Percentiles rank a stretch among this genome's conserved stretches.
Evolutionary conservation across 768 basidiomycete genomes (phyloP).

Genomic region (Lentinula boryana): DNA sequence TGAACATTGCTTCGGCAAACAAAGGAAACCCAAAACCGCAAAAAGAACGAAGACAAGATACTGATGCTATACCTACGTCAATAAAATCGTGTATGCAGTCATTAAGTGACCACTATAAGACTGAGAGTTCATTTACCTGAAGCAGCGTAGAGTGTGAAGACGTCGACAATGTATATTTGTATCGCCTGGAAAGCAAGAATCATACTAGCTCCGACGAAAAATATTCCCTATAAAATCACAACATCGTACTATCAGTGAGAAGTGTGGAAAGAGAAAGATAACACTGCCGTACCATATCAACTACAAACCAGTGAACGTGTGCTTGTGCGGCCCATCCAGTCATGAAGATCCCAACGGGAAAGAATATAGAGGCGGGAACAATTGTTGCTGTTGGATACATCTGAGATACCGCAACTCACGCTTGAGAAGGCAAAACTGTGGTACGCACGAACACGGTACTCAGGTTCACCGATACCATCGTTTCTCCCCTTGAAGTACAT

Average conservation of each 20-base stretch:
- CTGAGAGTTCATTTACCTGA: conserved; percentile 37
- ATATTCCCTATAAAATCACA: conserved; percentile 41
- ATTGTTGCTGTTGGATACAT: conserved; percentile 38
- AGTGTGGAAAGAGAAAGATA: conserved; percentile 1
- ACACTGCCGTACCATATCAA: conserved; percentile 48
- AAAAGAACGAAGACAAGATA: conserved; percentile 54
- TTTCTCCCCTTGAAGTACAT: conserved; percentile 43
- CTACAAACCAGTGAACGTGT: conserved; percentile 60
- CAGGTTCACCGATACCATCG: conserved; percentile 39
- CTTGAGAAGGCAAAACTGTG: neutral
- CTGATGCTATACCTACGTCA: conserved; percentile 54
- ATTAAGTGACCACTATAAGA: neutral
- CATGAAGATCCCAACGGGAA: conserved; percentile 66
- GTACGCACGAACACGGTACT: conserved; percentile 42
- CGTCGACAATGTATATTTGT: conserved; percentile 64
- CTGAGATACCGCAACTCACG: no score
- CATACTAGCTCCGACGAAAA: conserved; percentile 47
- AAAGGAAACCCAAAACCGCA: conserved; percentile 74
- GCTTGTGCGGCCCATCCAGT: conserved; percentile 64
- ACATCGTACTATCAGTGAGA: neutral
- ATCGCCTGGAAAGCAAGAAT: conserved; percentile 58
- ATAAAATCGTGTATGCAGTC: neutral
- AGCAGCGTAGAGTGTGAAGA: conserved; percentile 61
- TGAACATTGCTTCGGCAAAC: conserved; percentile 70
- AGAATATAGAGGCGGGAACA: conserved; percentile 48